Base-by-base conservation (phyloP, 2,329 filamentous ascomycete species). In the Xylaria sp. region DNA sequence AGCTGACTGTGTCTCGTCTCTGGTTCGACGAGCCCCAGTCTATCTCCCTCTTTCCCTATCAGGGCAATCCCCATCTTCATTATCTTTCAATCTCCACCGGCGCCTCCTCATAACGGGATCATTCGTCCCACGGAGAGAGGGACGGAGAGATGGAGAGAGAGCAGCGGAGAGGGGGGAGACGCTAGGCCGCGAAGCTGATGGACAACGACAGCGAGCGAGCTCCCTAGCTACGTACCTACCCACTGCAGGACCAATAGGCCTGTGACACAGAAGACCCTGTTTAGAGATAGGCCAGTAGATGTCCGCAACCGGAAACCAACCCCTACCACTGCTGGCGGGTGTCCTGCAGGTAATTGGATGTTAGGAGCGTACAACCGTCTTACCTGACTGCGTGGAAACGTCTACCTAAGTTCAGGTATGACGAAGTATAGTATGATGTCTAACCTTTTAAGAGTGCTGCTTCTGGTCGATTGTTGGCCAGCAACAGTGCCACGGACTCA, bases 1-100 rank as follows among this genome's bases (percentile, higher is more conserved):
- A 70, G 61, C 68, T 68, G 68, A 68, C 68, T 68, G 68, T 65
- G 65, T 68, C 65, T 59, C n/a, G 62, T 62, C 51, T 68, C 57
- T 55, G 49, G 64, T 20, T 64, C 49, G 33, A 64, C n/a, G 39
- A 64, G 20, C 25, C 58, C 41, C 43, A 39, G 28, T 28, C 31
- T 59, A 15, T 58, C 48, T 28, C 41, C 51, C 57, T 62, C 41
- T 68, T 70, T 57, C 62, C 62, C 33, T 48, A 70, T 68, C 62
- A 62, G 62, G 52, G 46, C 33, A 62, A 46, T 65, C 62, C 55
- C 33, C 33, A 36, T 36, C 33, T 67, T 64, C 55, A 48, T 25
- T 62, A 69, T 63, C 58, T 59, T 12, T 33, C 4, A 2, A 56
- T 64, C 64, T 13, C 63, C 67, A 62, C 57, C 54, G 41, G n/a